A percentile compares a stretch with the other conserved stretches of the same genome.
Evolutionary conservation across 306 rosid genomes (phyloP).

Genomic region (Ceratonia siliqua): DNA sequence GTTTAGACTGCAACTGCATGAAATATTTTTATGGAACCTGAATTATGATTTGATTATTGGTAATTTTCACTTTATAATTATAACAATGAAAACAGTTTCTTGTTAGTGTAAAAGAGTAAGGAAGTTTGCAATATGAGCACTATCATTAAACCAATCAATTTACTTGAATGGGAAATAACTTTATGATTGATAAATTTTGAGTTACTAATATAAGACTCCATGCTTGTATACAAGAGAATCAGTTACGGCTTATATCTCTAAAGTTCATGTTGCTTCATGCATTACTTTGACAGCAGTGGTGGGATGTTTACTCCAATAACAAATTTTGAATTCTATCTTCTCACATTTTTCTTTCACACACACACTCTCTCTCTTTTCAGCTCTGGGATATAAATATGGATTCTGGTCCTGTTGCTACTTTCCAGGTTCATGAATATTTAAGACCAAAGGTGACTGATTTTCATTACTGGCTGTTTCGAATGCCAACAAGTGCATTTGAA

Average conservation of each 20-base stretch:
- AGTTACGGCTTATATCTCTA: neutral
- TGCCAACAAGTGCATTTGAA: conserved; percentile 1
- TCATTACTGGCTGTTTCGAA: neutral
- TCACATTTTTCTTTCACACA: neutral
- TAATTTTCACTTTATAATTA: neutral
- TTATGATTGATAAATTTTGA: neutral
- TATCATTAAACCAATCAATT: neutral
- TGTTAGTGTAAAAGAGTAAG: neutral
- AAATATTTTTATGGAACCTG: neutral
- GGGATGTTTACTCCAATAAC: neutral
- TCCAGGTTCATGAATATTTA: conserved; percentile 78
- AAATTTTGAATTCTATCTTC: neutral
- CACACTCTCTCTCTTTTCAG: conserved; percentile 36
- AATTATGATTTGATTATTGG: neutral
- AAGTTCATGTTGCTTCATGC: neutral
- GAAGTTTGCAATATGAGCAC: neutral
- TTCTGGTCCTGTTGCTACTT: conserved; percentile 67
- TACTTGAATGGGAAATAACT: neutral
- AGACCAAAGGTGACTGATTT: conserved; percentile 63
- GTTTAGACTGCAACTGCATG: neutral
- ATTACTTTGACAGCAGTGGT: neutral
- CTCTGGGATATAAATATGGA: conserved; percentile 85
- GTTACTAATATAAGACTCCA: neutral
- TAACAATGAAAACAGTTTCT: neutral
- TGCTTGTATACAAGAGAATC: neutral